phyloP scores from a whole-genome alignment of 2,329 filamentous ascomycete genomes.

The Fusarium sp. region DNA sequence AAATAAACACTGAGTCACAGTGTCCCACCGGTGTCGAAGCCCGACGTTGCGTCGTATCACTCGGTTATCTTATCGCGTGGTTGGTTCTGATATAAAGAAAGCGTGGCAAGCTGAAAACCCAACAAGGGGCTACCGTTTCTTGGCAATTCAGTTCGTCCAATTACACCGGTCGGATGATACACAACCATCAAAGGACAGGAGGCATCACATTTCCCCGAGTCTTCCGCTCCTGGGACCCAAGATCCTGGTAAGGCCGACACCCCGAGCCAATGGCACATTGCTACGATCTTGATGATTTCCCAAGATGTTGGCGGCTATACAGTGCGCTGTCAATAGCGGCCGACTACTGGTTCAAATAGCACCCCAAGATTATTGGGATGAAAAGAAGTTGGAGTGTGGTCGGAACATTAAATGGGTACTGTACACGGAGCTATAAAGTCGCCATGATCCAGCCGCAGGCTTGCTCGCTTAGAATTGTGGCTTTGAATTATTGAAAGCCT shows the following conservation, averaged over 20 bases:
- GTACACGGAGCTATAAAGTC: background rate
- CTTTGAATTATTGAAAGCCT: background rate
- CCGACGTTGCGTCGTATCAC: background rate
- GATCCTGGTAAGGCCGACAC: background rate
- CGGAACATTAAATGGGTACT: background rate
- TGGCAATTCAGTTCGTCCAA: background rate
- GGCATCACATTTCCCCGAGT: background rate
- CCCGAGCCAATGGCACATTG: background rate
- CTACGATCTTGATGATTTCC: background rate
- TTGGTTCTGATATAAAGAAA: background rate
- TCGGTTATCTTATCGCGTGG: background rate
- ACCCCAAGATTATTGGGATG: background rate
- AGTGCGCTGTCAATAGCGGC: background rate
- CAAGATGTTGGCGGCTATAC: background rate
- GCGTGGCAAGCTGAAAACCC: background rate
- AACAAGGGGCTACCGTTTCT: background rate
- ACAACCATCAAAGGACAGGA: background rate
- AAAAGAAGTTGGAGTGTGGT: background rate
- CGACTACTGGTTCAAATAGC: background rate
- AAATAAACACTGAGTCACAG: background rate
- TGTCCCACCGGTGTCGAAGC: background rate
- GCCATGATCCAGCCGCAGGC: background rate
- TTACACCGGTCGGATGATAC: fast-evolving
- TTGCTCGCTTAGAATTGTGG: background rate
- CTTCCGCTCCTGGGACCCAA: background rate